phyloP scores from a whole-genome alignment of 2,329 filamentous ascomycete species.

The Kalaharituber pfeilii region DNA sequence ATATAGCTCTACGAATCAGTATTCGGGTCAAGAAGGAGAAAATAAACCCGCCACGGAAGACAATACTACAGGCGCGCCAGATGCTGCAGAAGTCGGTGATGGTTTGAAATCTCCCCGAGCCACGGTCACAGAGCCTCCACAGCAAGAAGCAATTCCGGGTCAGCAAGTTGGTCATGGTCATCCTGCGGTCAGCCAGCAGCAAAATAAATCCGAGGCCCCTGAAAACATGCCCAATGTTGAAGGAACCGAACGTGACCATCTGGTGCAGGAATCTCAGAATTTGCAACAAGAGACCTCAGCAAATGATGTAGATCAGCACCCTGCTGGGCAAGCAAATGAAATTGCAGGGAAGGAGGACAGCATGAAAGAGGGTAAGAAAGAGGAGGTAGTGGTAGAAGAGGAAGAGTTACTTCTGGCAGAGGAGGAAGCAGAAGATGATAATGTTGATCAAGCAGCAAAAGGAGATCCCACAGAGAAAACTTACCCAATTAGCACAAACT shows the following conservation, averaged over 20 bases:
- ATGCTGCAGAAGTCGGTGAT: neutral
- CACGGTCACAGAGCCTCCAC: no score
- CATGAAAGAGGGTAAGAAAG: neutral
- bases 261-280: neutral
- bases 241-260: neutral
- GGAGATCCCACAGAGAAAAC: neutral
- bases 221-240: neutral
- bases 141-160: no score
- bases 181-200: no score
- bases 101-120: no score
- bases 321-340: neutral
- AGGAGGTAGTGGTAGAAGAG: neutral
- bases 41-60: neutral
- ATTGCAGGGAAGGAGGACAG: neutral
- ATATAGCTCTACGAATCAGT: conserved; percentile 21
- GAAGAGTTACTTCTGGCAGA: conserved; percentile 3
- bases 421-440: conserved; percentile 4
- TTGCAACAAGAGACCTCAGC: neutral
- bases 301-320: neutral
- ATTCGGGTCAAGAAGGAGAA: neutral
- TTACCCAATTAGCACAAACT: neutral
- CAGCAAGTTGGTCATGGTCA: no score
- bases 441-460: neutral
- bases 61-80: no score
- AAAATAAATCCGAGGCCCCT: neutral